These are phyloP conservation scores for Abrus precatorius DNA, from an alignment of 306 rosid species.

Conservation along the genomic window DNA sequence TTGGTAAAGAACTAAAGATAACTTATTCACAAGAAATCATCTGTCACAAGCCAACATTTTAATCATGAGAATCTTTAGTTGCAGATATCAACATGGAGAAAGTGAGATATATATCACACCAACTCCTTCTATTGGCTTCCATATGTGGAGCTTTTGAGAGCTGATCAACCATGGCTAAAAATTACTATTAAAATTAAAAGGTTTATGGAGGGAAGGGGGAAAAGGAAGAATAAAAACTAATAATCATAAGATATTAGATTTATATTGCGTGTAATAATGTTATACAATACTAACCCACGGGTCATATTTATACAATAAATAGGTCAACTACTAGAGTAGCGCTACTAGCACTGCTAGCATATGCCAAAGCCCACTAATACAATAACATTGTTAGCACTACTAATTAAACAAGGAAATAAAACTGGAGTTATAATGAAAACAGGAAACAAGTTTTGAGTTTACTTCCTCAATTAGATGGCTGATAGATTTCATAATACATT, in stretches of 20 bases:
- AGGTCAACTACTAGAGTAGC: not conserved
- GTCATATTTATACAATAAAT: constrained; percentile 11
- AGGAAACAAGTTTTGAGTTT: not conserved
- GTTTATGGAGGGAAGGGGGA: not conserved
- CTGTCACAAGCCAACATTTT: constrained; percentile 16
- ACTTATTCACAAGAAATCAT: constrained; percentile 30
- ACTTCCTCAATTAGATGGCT: not conserved
- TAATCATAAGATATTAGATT: not conserved
- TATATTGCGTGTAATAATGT: not conserved
- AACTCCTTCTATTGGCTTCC: constrained; percentile 11
- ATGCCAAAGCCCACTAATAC: not conserved
- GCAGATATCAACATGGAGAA: not conserved
- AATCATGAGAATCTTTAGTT: constrained; percentile 37
- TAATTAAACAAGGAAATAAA: not conserved
- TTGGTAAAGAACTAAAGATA: not conserved
- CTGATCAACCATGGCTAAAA: not conserved
- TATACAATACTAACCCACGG: not conserved
- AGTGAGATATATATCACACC: constrained; percentile 2
- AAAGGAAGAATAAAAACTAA: not conserved
- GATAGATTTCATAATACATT: not conserved
- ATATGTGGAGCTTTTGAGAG: not conserved
- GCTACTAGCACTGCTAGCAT: not conserved
- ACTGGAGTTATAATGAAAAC: not conserved
- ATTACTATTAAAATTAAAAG: not conserved
- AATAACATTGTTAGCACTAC: not conserved